Percentiles rank a stretch among this genome's conserved stretches.
phyloP scores from a whole-genome alignment of 2,329 filamentous ascomycete genomes.

The Colletotrichum liaoningense region DNA sequence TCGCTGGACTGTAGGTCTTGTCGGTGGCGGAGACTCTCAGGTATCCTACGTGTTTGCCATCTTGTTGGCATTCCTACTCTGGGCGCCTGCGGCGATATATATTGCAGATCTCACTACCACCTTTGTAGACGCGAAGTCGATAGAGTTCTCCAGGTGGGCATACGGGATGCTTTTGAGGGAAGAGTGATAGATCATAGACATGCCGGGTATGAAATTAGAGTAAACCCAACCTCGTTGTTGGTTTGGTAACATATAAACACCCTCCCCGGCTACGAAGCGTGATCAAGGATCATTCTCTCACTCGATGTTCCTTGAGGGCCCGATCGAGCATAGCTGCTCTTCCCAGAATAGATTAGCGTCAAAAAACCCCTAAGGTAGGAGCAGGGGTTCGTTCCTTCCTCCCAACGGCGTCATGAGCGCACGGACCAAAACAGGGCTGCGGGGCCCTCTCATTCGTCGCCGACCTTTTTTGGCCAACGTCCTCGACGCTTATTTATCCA shows the following conservation, averaged over 20 bases:
- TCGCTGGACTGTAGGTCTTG: no score
- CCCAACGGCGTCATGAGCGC: neutral
- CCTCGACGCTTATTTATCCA: neutral
- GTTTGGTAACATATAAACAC: neutral
- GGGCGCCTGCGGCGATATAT: neutral
- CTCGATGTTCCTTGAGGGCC: neutral
- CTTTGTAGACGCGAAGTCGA: constrained; percentile 9
- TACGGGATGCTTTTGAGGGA: constrained; percentile 10
- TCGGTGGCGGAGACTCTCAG: no score
- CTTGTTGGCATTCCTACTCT: no score
- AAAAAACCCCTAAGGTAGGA: no score
- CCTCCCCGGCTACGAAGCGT: neutral
- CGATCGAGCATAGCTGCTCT: neutral
- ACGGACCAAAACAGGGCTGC: neutral
- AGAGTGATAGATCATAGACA: neutral
- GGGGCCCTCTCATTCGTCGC: constrained; percentile 27
- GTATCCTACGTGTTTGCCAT: no score
- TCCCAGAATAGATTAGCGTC: neutral
- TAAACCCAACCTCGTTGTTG: no score
- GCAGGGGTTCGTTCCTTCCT: neutral
- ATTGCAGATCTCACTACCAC: constrained; percentile 1
- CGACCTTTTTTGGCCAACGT: constrained; percentile 11
- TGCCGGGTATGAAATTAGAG: no score
- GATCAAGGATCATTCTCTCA: neutral
- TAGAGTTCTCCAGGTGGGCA: constrained; percentile 4